Conservation (phyloP, 164 flowering plant species). For the Aristolochia contorta region DNA sequence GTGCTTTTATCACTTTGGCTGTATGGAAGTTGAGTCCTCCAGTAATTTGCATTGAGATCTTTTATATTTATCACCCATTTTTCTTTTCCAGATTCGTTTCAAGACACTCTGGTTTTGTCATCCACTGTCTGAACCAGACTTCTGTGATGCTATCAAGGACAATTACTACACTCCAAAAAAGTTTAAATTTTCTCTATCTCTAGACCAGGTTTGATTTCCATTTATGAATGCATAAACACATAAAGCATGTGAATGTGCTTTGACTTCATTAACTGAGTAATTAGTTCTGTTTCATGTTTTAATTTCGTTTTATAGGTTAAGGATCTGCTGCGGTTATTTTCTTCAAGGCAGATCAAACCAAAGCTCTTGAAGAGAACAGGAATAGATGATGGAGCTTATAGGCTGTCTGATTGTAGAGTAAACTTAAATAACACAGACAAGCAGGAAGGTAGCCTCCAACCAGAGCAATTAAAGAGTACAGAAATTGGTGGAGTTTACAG, state of each 20-base stretch:
- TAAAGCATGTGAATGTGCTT: neutral
- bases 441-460: neutral
- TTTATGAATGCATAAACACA: neutral
- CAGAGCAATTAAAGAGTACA: constrained; percentile 8
- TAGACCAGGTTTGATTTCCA: constrained; percentile 38
- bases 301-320: constrained; percentile 23
- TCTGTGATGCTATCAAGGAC: constrained; percentile 44
- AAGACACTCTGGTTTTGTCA: constrained; percentile 35
- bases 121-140: constrained; percentile 53
- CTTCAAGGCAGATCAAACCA: constrained; percentile 18
- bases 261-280: neutral
- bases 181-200: constrained; percentile 50
- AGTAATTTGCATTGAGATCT: too few species aligned
- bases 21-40: too few species aligned
- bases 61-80: neutral
- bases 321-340: constrained; percentile 29
- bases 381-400: constrained; percentile 1
- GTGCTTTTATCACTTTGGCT: neutral
- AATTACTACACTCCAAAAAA: constrained; percentile 48
- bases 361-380: constrained; percentile 8
- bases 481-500: constrained; percentile 4
- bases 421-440: too few species aligned
- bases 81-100: constrained; percentile 15
- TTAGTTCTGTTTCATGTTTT: neutral
- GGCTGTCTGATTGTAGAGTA: neutral